Base-by-base conservation (phyloP, 1,284 basidiomycete species). In the Ustilago hordei region DNA sequence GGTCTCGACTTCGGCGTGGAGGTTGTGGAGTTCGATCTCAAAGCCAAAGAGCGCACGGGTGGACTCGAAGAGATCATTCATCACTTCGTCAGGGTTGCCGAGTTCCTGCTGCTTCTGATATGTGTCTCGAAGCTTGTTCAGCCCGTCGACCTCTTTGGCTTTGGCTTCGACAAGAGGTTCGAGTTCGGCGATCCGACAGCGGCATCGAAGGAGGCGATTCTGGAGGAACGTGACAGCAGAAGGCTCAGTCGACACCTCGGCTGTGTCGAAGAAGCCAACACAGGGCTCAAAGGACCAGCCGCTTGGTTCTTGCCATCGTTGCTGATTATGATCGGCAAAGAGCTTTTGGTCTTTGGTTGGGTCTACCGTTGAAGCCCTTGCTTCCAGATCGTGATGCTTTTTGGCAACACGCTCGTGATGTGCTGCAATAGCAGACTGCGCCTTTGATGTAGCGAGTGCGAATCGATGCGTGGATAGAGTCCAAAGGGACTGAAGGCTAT, bases 281-380 rank as follows among this genome's bases (percentile, higher is more conserved):
- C 80, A 81, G 4, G 80, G 80, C 64, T 81, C 80, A 19, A 81
- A 81, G 2, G 55, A 50, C 68, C 71, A 78, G 28, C 73, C 78
- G 12, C 36, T 38, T 9, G 80, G 80, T 58, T 78, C 75, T 23
- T 75, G 72, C 69, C 72, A 81, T 12, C 75, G 64, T 23, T 76
- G 68, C 47, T 63, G 62, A 43, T 81, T 81, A 61, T 75, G 67
- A n/a, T 78, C 60, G 32, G 73, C 67, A 48, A 73, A 81, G 7
- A 78, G 57, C 12, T 36, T 47, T 38, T 78, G 71, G 41, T 81
- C 80, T 35, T 64, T 52, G 0, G 36, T 36, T 15, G 72, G 50
- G 12, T 78, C 64, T 23, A 80, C 75, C 4, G 43, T n/a, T 0
- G 60, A 36, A 31, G 62, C 60, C 36, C 57, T 59, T 13, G 65